Evolutionary conservation across 2,329 filamentous ascomycete genomes (phyloP).

Genomic region (Dactylella cylindrospora): DNA sequence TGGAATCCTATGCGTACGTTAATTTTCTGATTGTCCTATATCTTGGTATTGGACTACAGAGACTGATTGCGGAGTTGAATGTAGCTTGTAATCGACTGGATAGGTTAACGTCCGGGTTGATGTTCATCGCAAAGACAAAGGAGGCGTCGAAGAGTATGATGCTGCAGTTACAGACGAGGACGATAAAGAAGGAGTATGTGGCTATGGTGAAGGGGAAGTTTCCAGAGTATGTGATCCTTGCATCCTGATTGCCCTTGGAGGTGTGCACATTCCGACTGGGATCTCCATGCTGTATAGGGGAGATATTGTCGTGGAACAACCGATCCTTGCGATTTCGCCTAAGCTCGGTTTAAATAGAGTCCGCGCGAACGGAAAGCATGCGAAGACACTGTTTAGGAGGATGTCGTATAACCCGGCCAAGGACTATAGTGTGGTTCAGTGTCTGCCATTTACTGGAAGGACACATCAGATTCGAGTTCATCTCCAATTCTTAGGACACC

Average conservation of each 20-base stretch:
- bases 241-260: background rate
- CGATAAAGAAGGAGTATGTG: conserved; percentile 92
- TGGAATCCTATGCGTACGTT: conserved; percentile 61
- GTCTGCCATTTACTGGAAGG: conserved; percentile 85
- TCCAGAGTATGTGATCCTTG: conserved; percentile 61
- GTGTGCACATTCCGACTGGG: background rate
- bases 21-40: background rate
- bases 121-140: conserved; percentile 92
- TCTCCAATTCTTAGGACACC: conserved; percentile 88
- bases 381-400: conserved; percentile 85
- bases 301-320: conserved; percentile 87
- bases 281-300: conserved; percentile 55
- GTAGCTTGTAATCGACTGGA: conserved; percentile 89
- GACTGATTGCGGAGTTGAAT: conserved; percentile 54
- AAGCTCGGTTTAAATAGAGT: conserved; percentile 93
- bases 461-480: conserved; percentile 96
- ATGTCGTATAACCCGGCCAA: conserved; percentile 86
- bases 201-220: conserved; percentile 89
- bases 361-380: conserved; percentile 86
- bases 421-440: conserved; percentile 93
- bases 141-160: conserved; percentile 76
- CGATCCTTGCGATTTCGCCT: conserved; percentile 89
- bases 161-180: conserved; percentile 73
- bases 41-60: background rate
- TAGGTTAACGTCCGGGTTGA: conserved; percentile 88